Evolutionary conservation across 2,329 filamentous ascomycete species (phyloP).

Genomic region (Sporothrix schenckii): DNA sequence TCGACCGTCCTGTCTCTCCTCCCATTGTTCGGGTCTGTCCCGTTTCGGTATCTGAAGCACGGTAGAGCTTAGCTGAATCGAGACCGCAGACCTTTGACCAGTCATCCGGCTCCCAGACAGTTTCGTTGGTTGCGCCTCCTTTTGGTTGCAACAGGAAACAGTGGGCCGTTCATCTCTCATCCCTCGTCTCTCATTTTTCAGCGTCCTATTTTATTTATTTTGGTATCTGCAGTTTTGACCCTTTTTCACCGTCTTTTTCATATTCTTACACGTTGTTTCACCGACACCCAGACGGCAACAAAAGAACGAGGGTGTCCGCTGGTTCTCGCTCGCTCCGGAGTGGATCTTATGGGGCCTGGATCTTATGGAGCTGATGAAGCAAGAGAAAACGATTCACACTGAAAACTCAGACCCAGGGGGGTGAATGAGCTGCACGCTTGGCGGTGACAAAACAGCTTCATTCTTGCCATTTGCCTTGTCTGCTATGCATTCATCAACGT

Average conservation of each 20-base stretch:
- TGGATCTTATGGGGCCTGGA: neutral
- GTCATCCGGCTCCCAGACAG: neutral
- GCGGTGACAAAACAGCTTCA: neutral
- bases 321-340: constrained; percentile 13
- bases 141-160: neutral
- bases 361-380: neutral
- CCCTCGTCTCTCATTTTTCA: neutral
- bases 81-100: neutral
- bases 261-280: constrained; percentile 18
- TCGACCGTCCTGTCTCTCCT: neutral
- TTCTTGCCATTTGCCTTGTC: neutral
- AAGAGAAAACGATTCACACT: neutral
- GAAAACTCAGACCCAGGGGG: neutral
- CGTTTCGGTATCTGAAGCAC: constrained; percentile 19
- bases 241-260: constrained; percentile 16
- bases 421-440: neutral
- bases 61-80: constrained; percentile 2
- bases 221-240: no score
- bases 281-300: constrained; percentile 5
- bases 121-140: neutral
- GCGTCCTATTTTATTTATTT: neutral
- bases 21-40: neutral
- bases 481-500: neutral
- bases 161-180: constrained; percentile 2
- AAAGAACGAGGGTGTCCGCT: neutral